Evolutionary conservation across 805 yeast genomes (phyloP).

Genomic region (Barnettozyma siamensis): DNA sequence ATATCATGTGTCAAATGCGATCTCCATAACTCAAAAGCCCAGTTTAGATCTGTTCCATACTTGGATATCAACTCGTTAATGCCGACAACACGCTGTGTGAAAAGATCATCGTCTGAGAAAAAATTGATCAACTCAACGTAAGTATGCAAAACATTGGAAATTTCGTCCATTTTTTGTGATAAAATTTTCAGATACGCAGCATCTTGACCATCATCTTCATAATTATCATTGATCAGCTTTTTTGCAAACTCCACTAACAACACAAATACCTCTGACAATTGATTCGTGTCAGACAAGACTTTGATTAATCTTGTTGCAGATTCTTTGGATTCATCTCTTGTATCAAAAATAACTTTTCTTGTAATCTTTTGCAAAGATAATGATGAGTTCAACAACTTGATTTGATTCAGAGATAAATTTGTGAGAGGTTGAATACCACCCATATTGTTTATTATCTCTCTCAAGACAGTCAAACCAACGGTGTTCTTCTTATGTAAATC

Average conservation of each 20-base stretch:
- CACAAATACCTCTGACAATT: slow-evolving; percentile 59
- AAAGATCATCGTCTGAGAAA: slow-evolving; percentile 33
- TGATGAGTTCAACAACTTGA: slow-evolving; percentile 62
- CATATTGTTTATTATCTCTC: slow-evolving; percentile 63
- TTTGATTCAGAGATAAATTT: slow-evolving; percentile 61
- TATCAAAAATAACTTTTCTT: slow-evolving; percentile 46
- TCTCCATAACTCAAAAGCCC: slow-evolving; percentile 84
- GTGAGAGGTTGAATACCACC: slow-evolving; percentile 72
- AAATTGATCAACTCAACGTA: slow-evolving; percentile 53
- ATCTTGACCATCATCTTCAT: slow-evolving; percentile 25
- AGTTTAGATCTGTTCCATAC: slow-evolving; percentile 44
- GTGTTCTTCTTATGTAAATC: slow-evolving; percentile 56
- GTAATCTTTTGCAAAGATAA: slow-evolving; percentile 49
- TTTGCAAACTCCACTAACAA: slow-evolving; percentile 47
- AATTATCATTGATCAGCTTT: slow-evolving; percentile 31
- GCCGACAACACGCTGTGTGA: slow-evolving; percentile 33
- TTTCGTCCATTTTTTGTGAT: slow-evolving; percentile 67
- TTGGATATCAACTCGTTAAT: slow-evolving; percentile 35
- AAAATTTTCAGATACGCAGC: slow-evolving; percentile 59
- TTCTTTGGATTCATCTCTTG: slow-evolving; percentile 39
- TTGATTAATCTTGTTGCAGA: slow-evolving; percentile 48
- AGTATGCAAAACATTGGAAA: slow-evolving; percentile 59
- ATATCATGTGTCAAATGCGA: slow-evolving; percentile 24
- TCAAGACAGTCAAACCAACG: slow-evolving; percentile 56
- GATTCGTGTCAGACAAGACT: slow-evolving; percentile 37